These are phyloP conservation scores for Saturnispora quitensis DNA, from an alignment of 805 yeast species.

Conservation along the genomic window DNA sequence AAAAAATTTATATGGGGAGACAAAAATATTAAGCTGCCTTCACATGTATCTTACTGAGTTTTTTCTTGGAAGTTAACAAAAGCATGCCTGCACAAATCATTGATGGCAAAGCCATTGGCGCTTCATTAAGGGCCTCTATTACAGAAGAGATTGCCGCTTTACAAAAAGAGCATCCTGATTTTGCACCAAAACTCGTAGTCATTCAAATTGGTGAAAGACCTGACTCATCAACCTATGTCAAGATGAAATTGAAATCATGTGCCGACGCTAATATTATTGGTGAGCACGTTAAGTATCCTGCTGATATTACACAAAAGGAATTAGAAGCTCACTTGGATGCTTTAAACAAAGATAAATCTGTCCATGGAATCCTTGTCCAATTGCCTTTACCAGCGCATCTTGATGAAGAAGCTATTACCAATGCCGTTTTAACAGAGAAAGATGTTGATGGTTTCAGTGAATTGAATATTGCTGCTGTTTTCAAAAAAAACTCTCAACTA, in stretches of 20 bases:
- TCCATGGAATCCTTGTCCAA: constrained; percentile 85
- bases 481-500: constrained; percentile 80
- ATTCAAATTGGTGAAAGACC: constrained; percentile 87
- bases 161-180: constrained; percentile 36
- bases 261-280: constrained; percentile 71
- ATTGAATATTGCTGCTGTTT: constrained; percentile 79
- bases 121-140: constrained; percentile 41
- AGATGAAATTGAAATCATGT: constrained; percentile 87
- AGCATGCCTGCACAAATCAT: constrained; percentile 32
- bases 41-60: background rate
- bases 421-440: constrained; percentile 69
- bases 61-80: background rate
- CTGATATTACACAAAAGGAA: constrained; percentile 48
- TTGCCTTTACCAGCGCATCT: constrained; percentile 79
- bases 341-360: constrained; percentile 64
- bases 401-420: constrained; percentile 71
- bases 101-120: constrained; percentile 51
- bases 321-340: constrained; percentile 49
- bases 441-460: constrained; percentile 96
- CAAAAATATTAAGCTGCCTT: background rate
- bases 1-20: background rate
- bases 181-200: constrained; percentile 71
- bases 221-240: constrained; percentile 86
- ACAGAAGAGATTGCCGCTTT: constrained; percentile 39
- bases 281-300: constrained; percentile 54